Conservation (phyloP, 2,329 filamentous ascomycete species). For the Diaporthe batatas region DNA sequence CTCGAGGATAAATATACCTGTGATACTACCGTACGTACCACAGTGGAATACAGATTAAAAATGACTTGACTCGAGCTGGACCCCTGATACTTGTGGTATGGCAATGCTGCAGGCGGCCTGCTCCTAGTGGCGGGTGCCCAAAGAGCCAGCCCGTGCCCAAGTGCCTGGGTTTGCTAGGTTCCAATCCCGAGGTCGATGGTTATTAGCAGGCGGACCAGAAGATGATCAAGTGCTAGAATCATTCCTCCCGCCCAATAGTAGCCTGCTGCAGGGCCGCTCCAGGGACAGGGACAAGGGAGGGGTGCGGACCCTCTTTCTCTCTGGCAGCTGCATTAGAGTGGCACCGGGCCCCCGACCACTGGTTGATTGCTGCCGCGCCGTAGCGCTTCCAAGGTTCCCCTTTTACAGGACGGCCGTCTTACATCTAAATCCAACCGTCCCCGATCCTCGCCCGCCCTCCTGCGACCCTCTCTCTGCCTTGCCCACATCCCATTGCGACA, state of each 20-base stretch:
- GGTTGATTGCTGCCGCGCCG: constrained; percentile 13
- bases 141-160: background rate
- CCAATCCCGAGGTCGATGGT: background rate
- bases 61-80: constrained; percentile 19
- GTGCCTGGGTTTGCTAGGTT: background rate
- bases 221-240: constrained; percentile 26
- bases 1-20: background rate
- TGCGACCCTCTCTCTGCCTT: background rate
- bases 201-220: constrained; percentile 15
- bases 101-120: constrained; percentile 14
- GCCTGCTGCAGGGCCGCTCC: background rate
- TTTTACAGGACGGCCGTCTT: constrained; percentile 30
- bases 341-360: constrained; percentile 23
- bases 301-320: constrained; percentile 18
- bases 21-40: too few species aligned
- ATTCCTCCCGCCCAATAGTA: constrained; percentile 15
- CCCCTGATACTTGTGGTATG: constrained; percentile 6
- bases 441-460: constrained; percentile 21
- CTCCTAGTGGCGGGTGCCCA: constrained; percentile 19
- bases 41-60: too few species aligned
- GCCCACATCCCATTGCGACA: constrained; percentile 13
- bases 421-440: constrained; percentile 17
- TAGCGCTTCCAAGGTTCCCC: constrained; percentile 27
- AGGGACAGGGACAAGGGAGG: constrained; percentile 25
- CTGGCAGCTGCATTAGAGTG: constrained; percentile 32